These are phyloP conservation scores for Leonotis leonurus DNA, from an alignment of 257 asterid genomes.

Conservation along the genomic window DNA sequence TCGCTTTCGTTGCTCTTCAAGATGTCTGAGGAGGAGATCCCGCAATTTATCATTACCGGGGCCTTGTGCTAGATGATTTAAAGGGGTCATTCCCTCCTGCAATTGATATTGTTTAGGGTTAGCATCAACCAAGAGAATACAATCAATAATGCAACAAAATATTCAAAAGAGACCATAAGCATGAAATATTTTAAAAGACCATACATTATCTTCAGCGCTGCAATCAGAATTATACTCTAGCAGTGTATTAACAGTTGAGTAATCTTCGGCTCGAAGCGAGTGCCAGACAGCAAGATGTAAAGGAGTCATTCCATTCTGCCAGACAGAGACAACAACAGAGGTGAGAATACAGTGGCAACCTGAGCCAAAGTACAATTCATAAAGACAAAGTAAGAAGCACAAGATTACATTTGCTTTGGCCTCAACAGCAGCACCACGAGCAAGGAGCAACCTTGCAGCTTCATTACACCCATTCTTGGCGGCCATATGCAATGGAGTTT, in stretches of 20 bases:
- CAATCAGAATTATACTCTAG: conserved; percentile 77
- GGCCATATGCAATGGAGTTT: conserved; percentile 99
- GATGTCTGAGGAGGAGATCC: conserved; percentile 55
- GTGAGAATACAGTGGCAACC: conserved; percentile 10
- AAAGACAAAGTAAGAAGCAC: conserved; percentile 2
- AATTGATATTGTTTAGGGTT: conserved; percentile 21
- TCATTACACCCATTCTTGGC: conserved; percentile 95
- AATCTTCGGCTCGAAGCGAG: conserved; percentile 72
- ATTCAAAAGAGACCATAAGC: no score
- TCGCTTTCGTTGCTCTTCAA: conserved; percentile 69
- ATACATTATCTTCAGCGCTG: conserved; percentile 87
- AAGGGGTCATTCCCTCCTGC: conserved; percentile 93
- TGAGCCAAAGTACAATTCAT: background rate
- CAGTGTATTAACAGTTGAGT: conserved; percentile 74
- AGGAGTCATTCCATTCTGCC: conserved; percentile 97
- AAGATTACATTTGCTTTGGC: conserved; percentile 86
- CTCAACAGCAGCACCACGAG: conserved; percentile 75
- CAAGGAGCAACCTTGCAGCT: conserved; percentile 74
- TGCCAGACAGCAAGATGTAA: conserved; percentile 99
- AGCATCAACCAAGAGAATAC: conserved; percentile 26
- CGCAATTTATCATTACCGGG: conserved; percentile 67
- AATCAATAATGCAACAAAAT: background rate
- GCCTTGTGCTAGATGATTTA: conserved; percentile 80
- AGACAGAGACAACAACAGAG: conserved; percentile 15
- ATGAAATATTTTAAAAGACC: conserved; percentile 3